Evolutionary conservation across 2,329 filamentous ascomycete species (phyloP).

Genomic region (Colletotrichum brevisporum): DNA sequence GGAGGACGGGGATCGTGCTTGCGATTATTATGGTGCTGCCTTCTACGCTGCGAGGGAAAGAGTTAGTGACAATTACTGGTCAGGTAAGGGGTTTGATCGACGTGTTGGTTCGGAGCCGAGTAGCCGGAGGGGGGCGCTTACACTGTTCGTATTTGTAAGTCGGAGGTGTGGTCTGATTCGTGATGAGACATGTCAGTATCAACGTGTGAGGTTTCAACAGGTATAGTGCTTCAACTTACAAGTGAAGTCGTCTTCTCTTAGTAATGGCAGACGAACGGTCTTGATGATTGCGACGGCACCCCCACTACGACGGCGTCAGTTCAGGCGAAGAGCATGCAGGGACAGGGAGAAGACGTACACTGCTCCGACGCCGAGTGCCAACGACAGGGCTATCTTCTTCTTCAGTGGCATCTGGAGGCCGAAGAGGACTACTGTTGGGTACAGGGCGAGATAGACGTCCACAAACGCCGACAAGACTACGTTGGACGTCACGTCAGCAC

Average conservation of each 20-base stretch:
- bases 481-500: background rate
- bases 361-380: conserved; percentile 55
- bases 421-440: conserved; percentile 54
- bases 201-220: background rate
- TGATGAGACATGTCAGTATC: background rate
- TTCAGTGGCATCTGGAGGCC: conserved; percentile 53
- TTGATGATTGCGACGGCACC: conserved; percentile 49
- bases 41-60: conserved; percentile 45
- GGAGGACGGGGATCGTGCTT: conserved; percentile 51
- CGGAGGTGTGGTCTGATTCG: conserved; percentile 51
- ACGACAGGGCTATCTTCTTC: conserved; percentile 57
- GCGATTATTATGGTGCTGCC: conserved; percentile 52
- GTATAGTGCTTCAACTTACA: conserved; percentile 41
- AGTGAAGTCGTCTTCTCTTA: conserved; percentile 44
- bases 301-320: conserved; percentile 39
- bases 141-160: conserved; percentile 61
- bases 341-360: conserved; percentile 44
- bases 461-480: conserved; percentile 52
- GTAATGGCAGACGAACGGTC: conserved; percentile 51
- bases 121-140: conserved; percentile 43
- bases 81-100: conserved; percentile 3
- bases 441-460: conserved; percentile 59
- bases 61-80: no score
- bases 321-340: background rate
- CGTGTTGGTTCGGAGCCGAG: background rate